Evolutionary conservation across 768 basidiomycete genomes (phyloP).

Genomic region (Boletus pseudo-olivaceus): DNA sequence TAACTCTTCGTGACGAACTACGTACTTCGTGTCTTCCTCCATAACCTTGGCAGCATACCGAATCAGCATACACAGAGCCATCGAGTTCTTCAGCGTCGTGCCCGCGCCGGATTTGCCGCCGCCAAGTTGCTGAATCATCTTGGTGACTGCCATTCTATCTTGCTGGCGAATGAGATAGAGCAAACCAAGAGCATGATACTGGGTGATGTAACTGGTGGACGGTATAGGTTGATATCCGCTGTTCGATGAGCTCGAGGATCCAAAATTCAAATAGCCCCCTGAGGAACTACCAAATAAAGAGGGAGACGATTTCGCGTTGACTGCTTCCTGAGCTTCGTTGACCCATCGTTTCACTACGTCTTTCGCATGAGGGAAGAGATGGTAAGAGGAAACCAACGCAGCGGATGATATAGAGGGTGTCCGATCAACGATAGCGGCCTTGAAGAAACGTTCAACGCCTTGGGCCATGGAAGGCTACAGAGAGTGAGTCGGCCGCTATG

Average conservation of each 20-base stretch:
- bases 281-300: constrained; percentile 60
- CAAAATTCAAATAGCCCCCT: constrained; percentile 73
- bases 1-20: neutral
- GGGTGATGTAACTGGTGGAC: constrained; percentile 89
- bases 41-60: constrained; percentile 98
- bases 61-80: constrained; percentile 98
- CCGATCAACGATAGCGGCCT: constrained; percentile 96
- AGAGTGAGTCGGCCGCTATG: constrained; percentile 27
- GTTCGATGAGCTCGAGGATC: constrained; percentile 47
- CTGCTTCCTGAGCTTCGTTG: constrained; percentile 97
- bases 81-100: constrained; percentile 86
- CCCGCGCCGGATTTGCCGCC: constrained; percentile 83
- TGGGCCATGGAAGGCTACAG: constrained; percentile 97
- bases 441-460: constrained; percentile 98
- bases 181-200: constrained; percentile 94
- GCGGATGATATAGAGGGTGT: constrained; percentile 95
- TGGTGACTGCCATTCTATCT: constrained; percentile 98
- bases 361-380: constrained; percentile 89
- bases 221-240: constrained; percentile 73
- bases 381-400: constrained; percentile 94
- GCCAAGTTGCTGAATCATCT: constrained; percentile 98
- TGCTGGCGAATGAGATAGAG: constrained; percentile 94
- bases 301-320: constrained; percentile 78
- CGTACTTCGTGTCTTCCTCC: constrained; percentile 98
- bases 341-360: constrained; percentile 99